Evolutionary conservation across 2,329 filamentous ascomycete genomes (phyloP).

Genomic region (Botrytis cinerea): DNA sequence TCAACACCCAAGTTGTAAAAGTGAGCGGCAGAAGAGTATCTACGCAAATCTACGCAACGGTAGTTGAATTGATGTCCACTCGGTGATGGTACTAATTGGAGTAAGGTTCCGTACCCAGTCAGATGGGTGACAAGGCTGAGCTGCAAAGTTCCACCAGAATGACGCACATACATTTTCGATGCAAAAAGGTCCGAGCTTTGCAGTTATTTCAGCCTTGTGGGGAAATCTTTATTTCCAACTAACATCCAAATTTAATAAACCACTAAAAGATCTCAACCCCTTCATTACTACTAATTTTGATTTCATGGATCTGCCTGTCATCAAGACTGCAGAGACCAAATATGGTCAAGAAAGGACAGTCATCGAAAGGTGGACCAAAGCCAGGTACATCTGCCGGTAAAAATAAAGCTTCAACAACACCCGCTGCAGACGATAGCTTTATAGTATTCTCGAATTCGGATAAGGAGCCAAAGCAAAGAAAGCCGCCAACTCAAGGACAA

Average conservation of each 20-base stretch:
- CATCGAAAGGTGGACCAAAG: constrained; percentile 40
- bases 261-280: background rate
- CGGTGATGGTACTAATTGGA: background rate
- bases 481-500: constrained; percentile 29
- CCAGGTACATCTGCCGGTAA: constrained; percentile 38
- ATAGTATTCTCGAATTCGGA: constrained; percentile 61
- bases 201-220: constrained; percentile 19
- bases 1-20: background rate
- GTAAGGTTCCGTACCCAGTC: background rate
- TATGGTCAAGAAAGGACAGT: constrained; percentile 43
- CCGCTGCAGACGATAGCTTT: constrained; percentile 51
- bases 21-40: background rate
- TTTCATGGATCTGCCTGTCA: constrained; percentile 25
- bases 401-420: constrained; percentile 35
- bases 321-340: constrained; percentile 28
- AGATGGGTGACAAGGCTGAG: background rate
- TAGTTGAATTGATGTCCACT: background rate
- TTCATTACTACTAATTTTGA: constrained; percentile 1
- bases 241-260: background rate
- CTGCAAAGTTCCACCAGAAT: background rate
- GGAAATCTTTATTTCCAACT: background rate
- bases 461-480: constrained; percentile 48
- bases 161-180: constrained; percentile 15
- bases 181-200: background rate
- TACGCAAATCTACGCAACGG: background rate